Evolutionary conservation across 1,284 basidiomycete genomes (phyloP), one percentile per base, ranked within the genome.

Genomic region (Earliella scabrosa): DNA sequence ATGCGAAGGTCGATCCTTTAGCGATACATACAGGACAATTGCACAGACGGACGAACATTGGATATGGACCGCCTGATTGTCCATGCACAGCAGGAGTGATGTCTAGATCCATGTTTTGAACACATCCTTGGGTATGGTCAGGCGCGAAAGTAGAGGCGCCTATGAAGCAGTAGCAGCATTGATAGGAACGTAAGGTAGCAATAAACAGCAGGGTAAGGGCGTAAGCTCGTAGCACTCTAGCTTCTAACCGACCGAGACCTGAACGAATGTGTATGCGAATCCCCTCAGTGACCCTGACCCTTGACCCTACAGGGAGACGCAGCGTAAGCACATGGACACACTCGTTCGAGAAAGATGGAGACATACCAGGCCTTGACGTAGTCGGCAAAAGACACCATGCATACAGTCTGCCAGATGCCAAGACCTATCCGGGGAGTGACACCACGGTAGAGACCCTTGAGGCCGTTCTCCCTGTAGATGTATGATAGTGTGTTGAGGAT

Each of bases 351-450:
- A 29, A 13, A 44, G 34, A 24, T 50, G 9, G 47, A 18, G 14
- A 78, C 82, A 64, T 62, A 83, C 90, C 90, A 92, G 60, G 76
- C 81, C 73, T 94, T 95, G 63, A 97, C 95, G 69, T 95, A 95
- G 76, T 98, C 96, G 14, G 95, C 95, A 63, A 98, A 92, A 20
- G 92, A 94, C 62, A 98, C 96, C 96, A 98, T 98, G 82, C 95
- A 98, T 63, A 98, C 81, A 11, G 95, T 97, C 75, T 97, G 95
- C 95, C 95, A 97, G 69, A 97, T 85, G 60, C 96, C 97, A 59
- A 99, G 86, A 67, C 88, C 96, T 70, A 99, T 95, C 63, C 97
- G 92, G 49, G 97, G 97, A 0, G 95, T 93, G 20, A 99, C 96
- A 69, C 97, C 97, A 58, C 97, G 88, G 83, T 99, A 99, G 32